Evolutionary conservation across 495 filamentous ascomycete genomes (phyloP), one percentile per base, ranked within the genome.

Genomic region (Xylaria bambusicola): DNA sequence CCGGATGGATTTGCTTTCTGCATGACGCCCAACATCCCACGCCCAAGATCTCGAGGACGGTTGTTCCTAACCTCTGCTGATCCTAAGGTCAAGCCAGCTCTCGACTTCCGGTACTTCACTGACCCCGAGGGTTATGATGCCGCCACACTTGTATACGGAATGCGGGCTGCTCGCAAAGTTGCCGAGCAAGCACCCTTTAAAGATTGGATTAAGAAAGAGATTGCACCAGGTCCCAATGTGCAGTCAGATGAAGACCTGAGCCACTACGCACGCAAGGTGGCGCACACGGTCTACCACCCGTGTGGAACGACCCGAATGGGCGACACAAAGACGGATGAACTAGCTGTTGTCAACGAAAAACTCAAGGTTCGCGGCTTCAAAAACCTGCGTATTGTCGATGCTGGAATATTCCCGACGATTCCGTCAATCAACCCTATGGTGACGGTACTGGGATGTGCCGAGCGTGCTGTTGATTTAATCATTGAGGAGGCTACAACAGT

Each of bases 11-110:
- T 92, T 66, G 90, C 90, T 53, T 94, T 94, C 75, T 93, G 90
- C 82, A 92, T 94, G 89, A 93, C 90, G 48, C 90, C 90, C 61
- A 94, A 94, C 73, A 94, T 93, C 64, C 90, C 90, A 6, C 86
- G 89, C 4, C 88, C 90, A 17, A 82, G 87, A n/a, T 89, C 86
- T 26, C 81, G 86, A 23, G 90, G 90, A 49, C 81, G 83, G 35
- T 66, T 94, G 27, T 92, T 85, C 69, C 79, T 94, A 51, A 89
- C 84, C 29, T 88, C 85, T 23, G 71, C 82, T 6, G 86, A 92
- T 66, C 88, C 89, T 0, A 78, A 66, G 38, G 83, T 89, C 62
- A 92, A 93, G 69, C 90, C 90, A 17, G 86, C 89, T 10, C 79
- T 94, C 45, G 90, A 94, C 73, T 94, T 94, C 84, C 81, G 86